Conservation (phyloP, 306 rosid genomes). For the Fragaria nilgerrensis region DNA sequence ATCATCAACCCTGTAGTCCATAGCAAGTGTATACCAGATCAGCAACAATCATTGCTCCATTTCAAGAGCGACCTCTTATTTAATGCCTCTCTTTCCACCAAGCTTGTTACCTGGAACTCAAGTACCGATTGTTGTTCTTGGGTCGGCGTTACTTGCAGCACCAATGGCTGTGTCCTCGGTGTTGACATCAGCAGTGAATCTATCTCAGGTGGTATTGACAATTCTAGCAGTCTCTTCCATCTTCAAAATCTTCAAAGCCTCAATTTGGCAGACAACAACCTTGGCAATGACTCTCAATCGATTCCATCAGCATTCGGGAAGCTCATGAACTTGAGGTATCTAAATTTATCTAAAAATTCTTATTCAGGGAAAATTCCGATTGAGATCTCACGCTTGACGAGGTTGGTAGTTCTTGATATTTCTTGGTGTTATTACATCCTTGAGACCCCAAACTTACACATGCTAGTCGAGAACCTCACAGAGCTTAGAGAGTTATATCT, state of each 20-base stretch:
- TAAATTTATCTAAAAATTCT: slow-evolving; percentile 23
- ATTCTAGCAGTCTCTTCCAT: slow-evolving; percentile 25
- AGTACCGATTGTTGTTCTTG: slow-evolving; percentile 38
- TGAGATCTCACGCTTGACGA: slow-evolving; percentile 25
- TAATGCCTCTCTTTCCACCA: neutral
- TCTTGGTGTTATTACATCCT: accelerated
- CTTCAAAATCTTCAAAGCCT: slow-evolving; percentile 16
- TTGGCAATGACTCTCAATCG: neutral
- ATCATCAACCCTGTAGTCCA: neutral
- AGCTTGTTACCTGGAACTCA: neutral
- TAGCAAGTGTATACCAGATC: neutral
- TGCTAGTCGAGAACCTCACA: slow-evolving; percentile 20
- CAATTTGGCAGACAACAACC: slow-evolving; percentile 12
- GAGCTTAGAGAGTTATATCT: slow-evolving; percentile 31
- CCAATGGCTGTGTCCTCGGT: neutral
- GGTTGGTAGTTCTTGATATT: slow-evolving; percentile 30
- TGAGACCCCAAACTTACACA: slow-evolving; percentile 9
- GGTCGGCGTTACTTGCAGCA: slow-evolving; percentile 17
- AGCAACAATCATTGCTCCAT: neutral
- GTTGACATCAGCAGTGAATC: slow-evolving; percentile 13
- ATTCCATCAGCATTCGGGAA: slow-evolving; percentile 24
- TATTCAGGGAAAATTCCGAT: slow-evolving; percentile 24
- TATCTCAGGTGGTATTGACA: slow-evolving; percentile 1
- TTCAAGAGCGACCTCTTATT: neutral
- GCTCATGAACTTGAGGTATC: slow-evolving; percentile 6